Percentiles rank a stretch among this genome's conserved stretches.
These are phyloP conservation scores for Melastoma candidum DNA, from an alignment of 441 rosid genomes.

Conservation along the genomic window DNA sequence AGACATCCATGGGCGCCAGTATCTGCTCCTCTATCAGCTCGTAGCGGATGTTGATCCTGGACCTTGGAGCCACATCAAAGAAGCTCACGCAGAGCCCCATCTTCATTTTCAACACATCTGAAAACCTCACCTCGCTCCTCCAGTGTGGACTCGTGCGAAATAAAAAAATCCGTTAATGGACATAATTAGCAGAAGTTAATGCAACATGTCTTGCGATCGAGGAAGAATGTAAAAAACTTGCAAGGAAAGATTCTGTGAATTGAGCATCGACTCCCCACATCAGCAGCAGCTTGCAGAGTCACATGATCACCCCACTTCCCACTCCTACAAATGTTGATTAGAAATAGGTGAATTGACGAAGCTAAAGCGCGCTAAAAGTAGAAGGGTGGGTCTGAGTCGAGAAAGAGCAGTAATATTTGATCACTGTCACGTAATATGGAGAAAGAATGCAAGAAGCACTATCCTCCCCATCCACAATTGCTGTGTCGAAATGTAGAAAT, in stretches of 20 bases:
- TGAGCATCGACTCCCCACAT: conserved; percentile 22
- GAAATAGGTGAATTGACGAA: background rate
- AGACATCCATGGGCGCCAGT: no score
- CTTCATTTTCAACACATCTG: no score
- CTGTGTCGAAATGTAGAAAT: background rate
- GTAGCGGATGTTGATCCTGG: no score
- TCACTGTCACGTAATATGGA: background rate
- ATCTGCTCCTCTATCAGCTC: no score
- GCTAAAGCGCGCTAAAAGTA: no score
- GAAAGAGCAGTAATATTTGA: background rate
- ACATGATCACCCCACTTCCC: conserved; percentile 55
- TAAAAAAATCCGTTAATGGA: no score
- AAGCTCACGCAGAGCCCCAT: no score
- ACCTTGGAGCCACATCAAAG: no score
- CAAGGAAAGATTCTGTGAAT: background rate
- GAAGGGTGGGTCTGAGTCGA: background rate
- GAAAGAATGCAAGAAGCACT: background rate
- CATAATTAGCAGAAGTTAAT: no score
- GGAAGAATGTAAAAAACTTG: background rate
- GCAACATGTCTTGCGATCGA: no score
- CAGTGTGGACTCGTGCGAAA: no score
- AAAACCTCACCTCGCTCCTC: no score
- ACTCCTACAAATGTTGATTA: conserved; percentile 18
- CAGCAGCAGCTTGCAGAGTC: conserved; percentile 45
- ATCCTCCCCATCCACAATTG: background rate